Evolutionary conservation across 345 rosid species (phyloP), one percentile per base, ranked within the genome.

Genomic region (Euclidium syriacum): DNA sequence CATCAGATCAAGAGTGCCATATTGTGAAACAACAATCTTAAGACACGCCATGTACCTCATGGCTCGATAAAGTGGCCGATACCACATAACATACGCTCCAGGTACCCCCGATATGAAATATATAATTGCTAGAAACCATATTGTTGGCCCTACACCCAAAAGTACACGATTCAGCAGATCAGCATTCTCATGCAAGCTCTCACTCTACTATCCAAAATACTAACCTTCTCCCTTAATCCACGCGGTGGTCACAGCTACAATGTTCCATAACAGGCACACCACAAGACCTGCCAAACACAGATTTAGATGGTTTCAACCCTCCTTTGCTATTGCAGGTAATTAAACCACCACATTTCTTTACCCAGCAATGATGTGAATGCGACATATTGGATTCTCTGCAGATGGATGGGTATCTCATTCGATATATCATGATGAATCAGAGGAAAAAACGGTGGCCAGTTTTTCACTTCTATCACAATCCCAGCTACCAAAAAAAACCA

Each of bases 161-260:
- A 17, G 55, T 56, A 33, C 55, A 65, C 4, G 27, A 58, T 24
- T 26, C 66, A 18, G 76, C 48, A 35, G 44, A 32, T 16, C 49
- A 53, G 65, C 38, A 42, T 33, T n/a, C n/a, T n/a, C 18, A 35
- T 24, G 42, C 26, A 67, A 1, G 29, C 62, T 52, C 62, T 52
- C 39, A 41, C 27, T 30, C 38, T 46, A 32, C 65, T 35, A 22
- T 46, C 68, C 51, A 54, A 30, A 44, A 41, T 25, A 63, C 74
- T 29, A 66, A 95, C 99, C 95, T 83, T 87, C 92, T 54, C 96
- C 99, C 75, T 84, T 86, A 63, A 82, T 83, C 99, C 99, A 95
- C 40, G 88, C 90, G 33, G 80, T 63, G 20, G 99, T 86, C 50
- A 86, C 84, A 22, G 96, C 99, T 4, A 88, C 67, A 69, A 95